A percentile compares a stretch with the other conserved stretches of the same genome.
These are phyloP conservation scores for Yamadazyma tumulicola DNA, from an alignment of 805 yeast genomes.

Conservation along the genomic window DNA sequence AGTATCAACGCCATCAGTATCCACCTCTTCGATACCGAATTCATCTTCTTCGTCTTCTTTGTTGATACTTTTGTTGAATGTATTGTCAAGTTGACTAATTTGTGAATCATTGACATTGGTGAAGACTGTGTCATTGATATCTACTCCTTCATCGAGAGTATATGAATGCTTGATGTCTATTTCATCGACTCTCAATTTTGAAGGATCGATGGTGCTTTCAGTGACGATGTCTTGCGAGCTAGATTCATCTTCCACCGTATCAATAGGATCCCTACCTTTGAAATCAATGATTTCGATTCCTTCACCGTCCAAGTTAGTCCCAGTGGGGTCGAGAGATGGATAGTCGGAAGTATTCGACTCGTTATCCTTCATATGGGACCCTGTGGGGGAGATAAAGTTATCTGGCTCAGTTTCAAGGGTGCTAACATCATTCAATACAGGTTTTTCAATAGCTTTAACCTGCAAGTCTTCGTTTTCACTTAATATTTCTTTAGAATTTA, in stretches of 20 bases:
- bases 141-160: background rate
- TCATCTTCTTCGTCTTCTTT: slow-evolving; percentile 16
- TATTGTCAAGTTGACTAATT: slow-evolving; percentile 2
- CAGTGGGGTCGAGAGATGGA: slow-evolving; percentile 5
- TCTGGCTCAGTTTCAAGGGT: slow-evolving; percentile 5
- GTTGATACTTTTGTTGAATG: background rate
- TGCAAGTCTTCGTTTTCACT: no score
- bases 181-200: slow-evolving; percentile 23
- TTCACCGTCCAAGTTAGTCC: no score
- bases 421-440: slow-evolving; percentile 4
- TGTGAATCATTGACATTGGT: slow-evolving; percentile 5
- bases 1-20: slow-evolving; percentile 18
- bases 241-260: slow-evolving; percentile 12
- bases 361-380: slow-evolving; percentile 4
- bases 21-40: slow-evolving; percentile 23
- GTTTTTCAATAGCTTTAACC: slow-evolving; percentile 2
- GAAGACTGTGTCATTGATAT: background rate
- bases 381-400: slow-evolving; percentile 8
- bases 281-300: background rate
- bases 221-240: slow-evolving; percentile 12
- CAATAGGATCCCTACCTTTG: slow-evolving; percentile 8
- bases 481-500: no score
- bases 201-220: slow-evolving; percentile 19
- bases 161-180: slow-evolving; percentile 14
- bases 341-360: slow-evolving; percentile 5